phyloP scores from a whole-genome alignment of 371 early-diverging fungal genomes.

The Mortierella sp. region DNA sequence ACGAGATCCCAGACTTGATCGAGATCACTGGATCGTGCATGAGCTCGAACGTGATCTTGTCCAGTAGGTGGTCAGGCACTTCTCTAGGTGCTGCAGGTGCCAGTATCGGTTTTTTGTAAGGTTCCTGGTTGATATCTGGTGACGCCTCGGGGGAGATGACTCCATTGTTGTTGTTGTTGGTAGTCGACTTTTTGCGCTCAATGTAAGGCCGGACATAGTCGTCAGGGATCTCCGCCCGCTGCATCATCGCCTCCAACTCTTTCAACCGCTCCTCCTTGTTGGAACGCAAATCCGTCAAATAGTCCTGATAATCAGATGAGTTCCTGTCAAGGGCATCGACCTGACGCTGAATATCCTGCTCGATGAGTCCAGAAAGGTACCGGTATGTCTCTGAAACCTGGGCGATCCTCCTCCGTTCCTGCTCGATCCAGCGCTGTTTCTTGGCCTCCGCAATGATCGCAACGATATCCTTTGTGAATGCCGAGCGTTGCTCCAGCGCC shows the following conservation, averaged over 20 bases:
- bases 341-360: constrained; percentile 61
- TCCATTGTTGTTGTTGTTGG: background rate
- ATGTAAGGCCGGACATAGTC: constrained; percentile 33
- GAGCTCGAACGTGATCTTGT: constrained; percentile 55
- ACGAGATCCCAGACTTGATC: constrained; percentile 69
- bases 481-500: constrained; percentile 40
- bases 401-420: constrained; percentile 69
- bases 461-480: constrained; percentile 49
- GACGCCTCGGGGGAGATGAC: constrained; percentile 27
- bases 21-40: constrained; percentile 72
- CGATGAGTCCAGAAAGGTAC: constrained; percentile 72
- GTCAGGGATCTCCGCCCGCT: constrained; percentile 28
- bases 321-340: constrained; percentile 30
- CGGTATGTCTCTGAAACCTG: constrained; percentile 71
- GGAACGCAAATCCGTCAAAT: constrained; percentile 16
- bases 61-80: constrained; percentile 48
- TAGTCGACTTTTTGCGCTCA: background rate
- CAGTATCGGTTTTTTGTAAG: background rate
- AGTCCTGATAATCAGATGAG: constrained; percentile 28
- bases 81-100: constrained; percentile 23
- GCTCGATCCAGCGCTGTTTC: constrained; percentile 73
- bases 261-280: constrained; percentile 29
- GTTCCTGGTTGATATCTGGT: constrained; percentile 10
- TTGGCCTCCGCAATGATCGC: constrained; percentile 44
- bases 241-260: constrained; percentile 37